Evolutionary conservation across 345 rosid genomes (phyloP), one percentile per base, ranked within the genome.

Genomic region (Triadica sebifera): DNA sequence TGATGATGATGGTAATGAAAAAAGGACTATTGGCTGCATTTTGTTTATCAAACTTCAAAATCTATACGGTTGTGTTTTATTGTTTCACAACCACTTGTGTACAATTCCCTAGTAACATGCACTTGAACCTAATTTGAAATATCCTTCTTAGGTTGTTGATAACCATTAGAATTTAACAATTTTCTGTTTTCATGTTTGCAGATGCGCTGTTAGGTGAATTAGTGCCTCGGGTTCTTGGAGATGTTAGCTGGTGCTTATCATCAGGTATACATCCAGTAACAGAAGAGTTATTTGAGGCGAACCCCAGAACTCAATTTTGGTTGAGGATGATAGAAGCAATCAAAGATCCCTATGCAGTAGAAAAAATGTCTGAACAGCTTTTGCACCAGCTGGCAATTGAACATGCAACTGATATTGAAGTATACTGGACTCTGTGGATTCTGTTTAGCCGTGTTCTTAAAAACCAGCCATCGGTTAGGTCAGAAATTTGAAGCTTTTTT

Each of bases 351-450:
- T 85, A 86, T 86, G 87, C 96, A 56, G 81, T 90, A 43, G 98
- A 95, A 87, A 90, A 84, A 84, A 84, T 91, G 64, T 85, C 92
- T 76, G 99, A 90, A 78, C 86, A 87, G 68, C 92, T 95, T 78
- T 84, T 95, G 81, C 88, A 67, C 79, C 94, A 89, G 82, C 85
- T 95, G 76, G 87, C 82, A 81, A 79, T 75, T 74, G 87, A 85
- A 71, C 71, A 64, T 75, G 88, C 82, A 52, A 87, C 79, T 78
- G 97, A 93, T 77, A 67, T 79, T 73, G 98, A 95, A 87, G 96
- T 93, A 68, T 95, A 89, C 77, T 93, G 98, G 97, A 85, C 81
- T 68, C 80, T 91, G 68, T 90, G 98, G 96, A 72, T 86, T 65
- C 74, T 93, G 86, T 95, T 89, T 84, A 84, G 84, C 79, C 79